A percentile compares a stretch with the other conserved stretches of the same genome.
Evolutionary conservation across 1,139 yeast genomes (phyloP).

Genomic region (Yamadazyma dushanensis): DNA sequence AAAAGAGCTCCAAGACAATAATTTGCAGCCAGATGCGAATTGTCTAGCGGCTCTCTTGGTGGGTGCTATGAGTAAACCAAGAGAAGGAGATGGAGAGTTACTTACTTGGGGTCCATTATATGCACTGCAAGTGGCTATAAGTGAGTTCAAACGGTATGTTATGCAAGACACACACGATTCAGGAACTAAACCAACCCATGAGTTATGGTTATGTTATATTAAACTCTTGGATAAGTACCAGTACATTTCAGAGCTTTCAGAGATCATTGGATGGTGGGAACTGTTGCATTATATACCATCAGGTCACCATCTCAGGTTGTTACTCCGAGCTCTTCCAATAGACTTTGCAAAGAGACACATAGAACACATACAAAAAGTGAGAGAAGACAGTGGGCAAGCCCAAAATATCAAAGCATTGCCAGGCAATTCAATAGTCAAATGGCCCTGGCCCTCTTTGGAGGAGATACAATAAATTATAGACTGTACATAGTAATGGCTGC

Average conservation of each 20-base stretch:
- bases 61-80: conserved; percentile 26
- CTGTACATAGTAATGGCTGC: conserved; percentile 1
- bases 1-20: conserved; percentile 19
- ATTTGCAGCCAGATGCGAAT: conserved; percentile 31
- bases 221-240: conserved; percentile 47
- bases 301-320: conserved; percentile 31
- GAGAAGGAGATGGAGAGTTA: conserved; percentile 17
- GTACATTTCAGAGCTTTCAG: conserved; percentile 51
- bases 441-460: conserved; percentile 13
- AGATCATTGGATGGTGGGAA: conserved; percentile 60
- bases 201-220: conserved; percentile 54
- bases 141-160: conserved; percentile 49
- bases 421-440: not conserved
- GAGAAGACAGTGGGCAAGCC: conserved; percentile 14
- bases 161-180: conserved; percentile 23
- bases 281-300: conserved; percentile 49
- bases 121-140: conserved; percentile 63
- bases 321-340: conserved; percentile 40
- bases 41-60: conserved; percentile 46
- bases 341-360: conserved; percentile 42
- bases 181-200: conserved; percentile 43
- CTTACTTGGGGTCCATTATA: conserved; percentile 47
- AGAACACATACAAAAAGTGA: conserved; percentile 34
- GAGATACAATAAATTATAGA: not conserved
- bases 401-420: not conserved